Conservation (phyloP, 306 rosid genomes). For the Cucumis sativus region DNA sequence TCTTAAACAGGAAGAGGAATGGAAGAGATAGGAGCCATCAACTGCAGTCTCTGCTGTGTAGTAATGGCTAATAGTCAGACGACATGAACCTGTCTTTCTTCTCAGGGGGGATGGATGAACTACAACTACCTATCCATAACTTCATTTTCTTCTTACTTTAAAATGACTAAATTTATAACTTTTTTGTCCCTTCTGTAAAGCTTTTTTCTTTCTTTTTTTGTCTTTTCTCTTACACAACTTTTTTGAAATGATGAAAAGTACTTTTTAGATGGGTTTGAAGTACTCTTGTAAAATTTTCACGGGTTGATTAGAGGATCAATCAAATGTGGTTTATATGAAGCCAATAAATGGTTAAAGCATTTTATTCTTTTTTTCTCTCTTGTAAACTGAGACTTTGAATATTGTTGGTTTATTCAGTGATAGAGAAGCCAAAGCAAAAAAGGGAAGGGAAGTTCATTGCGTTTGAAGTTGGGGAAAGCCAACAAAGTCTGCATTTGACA, state of each 20-base stretch:
- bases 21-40: not conserved
- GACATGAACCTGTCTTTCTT: not conserved
- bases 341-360: not conserved
- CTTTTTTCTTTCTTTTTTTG: not conserved
- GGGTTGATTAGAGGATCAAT: not conserved
- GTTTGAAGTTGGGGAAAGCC: not conserved
- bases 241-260: not conserved
- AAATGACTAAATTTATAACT: not conserved
- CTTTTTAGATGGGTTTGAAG: not conserved
- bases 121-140: not conserved
- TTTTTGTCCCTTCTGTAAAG: not conserved
- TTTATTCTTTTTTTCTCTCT: not conserved
- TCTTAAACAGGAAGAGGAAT: not conserved
- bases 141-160: not conserved
- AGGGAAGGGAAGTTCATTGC: not conserved
- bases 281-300: not conserved
- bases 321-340: not conserved
- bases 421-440: not conserved
- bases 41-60: not conserved
- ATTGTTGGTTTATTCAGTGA: not conserved
- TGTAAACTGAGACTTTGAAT: not conserved
- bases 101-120: constrained; percentile 5
- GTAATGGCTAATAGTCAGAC: not conserved
- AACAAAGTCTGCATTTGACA: not conserved
- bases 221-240: not conserved